These are phyloP conservation scores for Rhizopogon rudus DNA, from an alignment of 768 basidiomycete genomes.

Conservation along the genomic window DNA sequence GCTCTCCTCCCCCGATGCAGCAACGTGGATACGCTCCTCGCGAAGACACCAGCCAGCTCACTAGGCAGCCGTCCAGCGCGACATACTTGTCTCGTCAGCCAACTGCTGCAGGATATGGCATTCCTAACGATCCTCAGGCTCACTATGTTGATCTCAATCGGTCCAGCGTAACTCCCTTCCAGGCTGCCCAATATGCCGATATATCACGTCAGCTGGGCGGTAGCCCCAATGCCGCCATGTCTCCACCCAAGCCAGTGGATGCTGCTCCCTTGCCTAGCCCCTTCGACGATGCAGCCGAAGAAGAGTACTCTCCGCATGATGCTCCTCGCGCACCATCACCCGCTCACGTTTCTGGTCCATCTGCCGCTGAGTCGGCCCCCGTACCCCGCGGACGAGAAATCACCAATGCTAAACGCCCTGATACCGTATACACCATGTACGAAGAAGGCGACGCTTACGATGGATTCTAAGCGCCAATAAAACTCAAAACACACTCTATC, in stretches of 20 bases:
- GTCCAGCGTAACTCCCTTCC: constrained; percentile 70
- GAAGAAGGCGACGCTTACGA: constrained; percentile 66
- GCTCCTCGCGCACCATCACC: constrained; percentile 30
- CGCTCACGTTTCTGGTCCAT: constrained; percentile 11
- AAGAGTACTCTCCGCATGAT: neutral
- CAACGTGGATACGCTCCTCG: constrained; percentile 21
- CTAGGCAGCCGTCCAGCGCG: constrained; percentile 17
- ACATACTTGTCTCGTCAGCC: constrained; percentile 18
- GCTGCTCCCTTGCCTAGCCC: constrained; percentile 21
- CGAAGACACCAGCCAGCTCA: constrained; percentile 19
- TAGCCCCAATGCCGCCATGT: constrained; percentile 17
- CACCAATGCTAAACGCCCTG: constrained; percentile 30
- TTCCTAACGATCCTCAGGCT: constrained; percentile 19
- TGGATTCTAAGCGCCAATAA: constrained; percentile 42
- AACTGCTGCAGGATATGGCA: constrained; percentile 4
- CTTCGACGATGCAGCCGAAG: constrained; percentile 18
- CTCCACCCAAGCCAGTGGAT: constrained; percentile 19
- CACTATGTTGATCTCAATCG: constrained; percentile 64
- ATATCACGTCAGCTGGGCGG: constrained; percentile 54
- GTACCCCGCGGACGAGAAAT: constrained; percentile 5
- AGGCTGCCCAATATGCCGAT: constrained; percentile 70
- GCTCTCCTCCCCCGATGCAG: constrained; percentile 13
- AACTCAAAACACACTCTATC: neutral
- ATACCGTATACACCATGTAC: constrained; percentile 48
- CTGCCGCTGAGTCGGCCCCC: constrained; percentile 8